These are phyloP conservation scores for Penicillium canescens DNA, from an alignment of 495 filamentous ascomycete species.

Conservation along the genomic window DNA sequence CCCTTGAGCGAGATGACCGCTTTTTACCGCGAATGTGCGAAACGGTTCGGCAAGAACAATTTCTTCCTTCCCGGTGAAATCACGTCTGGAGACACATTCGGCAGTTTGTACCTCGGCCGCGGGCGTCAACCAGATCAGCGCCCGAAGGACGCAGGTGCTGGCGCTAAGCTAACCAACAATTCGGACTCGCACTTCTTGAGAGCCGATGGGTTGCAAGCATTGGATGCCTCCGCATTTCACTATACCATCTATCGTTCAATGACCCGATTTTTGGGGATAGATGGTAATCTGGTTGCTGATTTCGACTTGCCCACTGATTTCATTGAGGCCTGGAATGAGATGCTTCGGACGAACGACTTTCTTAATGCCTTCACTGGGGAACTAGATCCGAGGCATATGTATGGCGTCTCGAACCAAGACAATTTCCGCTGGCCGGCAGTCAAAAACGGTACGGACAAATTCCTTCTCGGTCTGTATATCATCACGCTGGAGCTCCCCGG, in stretches of 20 bases:
- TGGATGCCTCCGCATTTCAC: constrained; percentile 49
- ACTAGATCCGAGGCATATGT: constrained; percentile 54
- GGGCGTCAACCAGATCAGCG: constrained; percentile 37
- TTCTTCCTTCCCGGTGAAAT: constrained; percentile 54
- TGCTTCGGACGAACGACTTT: constrained; percentile 46
- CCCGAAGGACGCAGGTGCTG: constrained; percentile 32
- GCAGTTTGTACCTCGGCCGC: constrained; percentile 37
- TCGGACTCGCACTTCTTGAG: constrained; percentile 29
- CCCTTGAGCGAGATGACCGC: constrained; percentile 43
- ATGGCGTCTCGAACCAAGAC: constrained; percentile 53
- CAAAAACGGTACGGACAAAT: constrained; percentile 45
- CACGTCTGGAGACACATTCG: constrained; percentile 37
- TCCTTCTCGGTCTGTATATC: constrained; percentile 47
- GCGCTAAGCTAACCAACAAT: constrained; percentile 34
- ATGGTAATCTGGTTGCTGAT: constrained; percentile 44
- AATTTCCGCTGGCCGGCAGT: constrained; percentile 54
- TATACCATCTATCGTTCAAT: constrained; percentile 51
- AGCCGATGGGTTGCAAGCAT: constrained; percentile 34
- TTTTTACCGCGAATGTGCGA: constrained; percentile 41
- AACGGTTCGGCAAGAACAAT: constrained; percentile 41
- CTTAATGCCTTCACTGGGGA: constrained; percentile 50
- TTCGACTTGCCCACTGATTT: constrained; percentile 44
- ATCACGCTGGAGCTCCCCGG: constrained; percentile 48
- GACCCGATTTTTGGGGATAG: constrained; percentile 50
- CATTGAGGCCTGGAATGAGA: constrained; percentile 42